A percentile compares a stretch with the other conserved stretches of the same genome.
These are phyloP conservation scores for Vigna trinervia DNA, from an alignment of 306 rosid genomes.

Conservation along the genomic window DNA sequence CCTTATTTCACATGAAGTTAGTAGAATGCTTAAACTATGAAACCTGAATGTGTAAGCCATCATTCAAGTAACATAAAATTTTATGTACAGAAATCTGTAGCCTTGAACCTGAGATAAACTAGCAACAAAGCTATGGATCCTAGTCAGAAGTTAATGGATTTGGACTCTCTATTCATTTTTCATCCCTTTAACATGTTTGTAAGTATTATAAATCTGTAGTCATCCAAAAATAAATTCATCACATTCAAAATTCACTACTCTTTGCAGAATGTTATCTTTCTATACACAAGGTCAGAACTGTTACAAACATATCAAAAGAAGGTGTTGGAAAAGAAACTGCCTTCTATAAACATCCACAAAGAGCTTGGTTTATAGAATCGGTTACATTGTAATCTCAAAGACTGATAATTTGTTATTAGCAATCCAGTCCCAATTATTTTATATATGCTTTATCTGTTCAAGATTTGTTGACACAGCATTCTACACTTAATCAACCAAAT, in stretches of 20 bases:
- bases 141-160: not conserved
- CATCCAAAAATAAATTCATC: not conserved
- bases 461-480: slow-evolving; percentile 17
- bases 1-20: not conserved
- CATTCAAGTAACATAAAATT: not conserved
- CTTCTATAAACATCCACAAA: not conserved
- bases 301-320: not conserved
- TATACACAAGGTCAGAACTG: not conserved
- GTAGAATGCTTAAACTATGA: slow-evolving; percentile 9
- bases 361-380: not conserved
- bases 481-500: not conserved
- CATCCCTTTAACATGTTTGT: not conserved
- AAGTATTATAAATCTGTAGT: not conserved
- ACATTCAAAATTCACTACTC: not conserved
- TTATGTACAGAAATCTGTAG: not conserved
- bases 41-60: not conserved
- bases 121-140: not conserved
- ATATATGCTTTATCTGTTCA: not conserved
- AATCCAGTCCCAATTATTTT: not conserved
- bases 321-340: not conserved
- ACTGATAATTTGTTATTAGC: not conserved
- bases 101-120: not conserved
- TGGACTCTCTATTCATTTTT: slow-evolving; percentile 8
- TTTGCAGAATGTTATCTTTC: slow-evolving; percentile 19
- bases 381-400: not conserved